phyloP scores from a whole-genome alignment of 2,329 filamentous ascomycete species.

The Fusarium subglutinans region DNA sequence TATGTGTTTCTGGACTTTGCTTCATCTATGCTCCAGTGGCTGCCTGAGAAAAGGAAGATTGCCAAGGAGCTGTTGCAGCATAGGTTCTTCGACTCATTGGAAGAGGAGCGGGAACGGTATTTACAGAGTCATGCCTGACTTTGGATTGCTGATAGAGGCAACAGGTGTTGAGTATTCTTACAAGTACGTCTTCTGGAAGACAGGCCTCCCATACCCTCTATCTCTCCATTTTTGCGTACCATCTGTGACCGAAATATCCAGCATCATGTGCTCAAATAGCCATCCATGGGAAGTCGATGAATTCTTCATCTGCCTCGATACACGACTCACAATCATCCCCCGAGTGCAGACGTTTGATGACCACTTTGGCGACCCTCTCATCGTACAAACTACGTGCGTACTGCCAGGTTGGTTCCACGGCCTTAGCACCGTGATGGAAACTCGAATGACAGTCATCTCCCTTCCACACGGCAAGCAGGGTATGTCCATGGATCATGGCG shows the following conservation, averaged over 20 bases:
- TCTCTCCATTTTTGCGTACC: neutral
- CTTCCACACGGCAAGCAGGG: accelerated
- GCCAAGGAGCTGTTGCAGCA: constrained; percentile 37
- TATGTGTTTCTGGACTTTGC: constrained; percentile 36
- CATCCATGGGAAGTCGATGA: too few relatives aligned
- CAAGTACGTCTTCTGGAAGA: neutral
- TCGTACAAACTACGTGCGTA: neutral
- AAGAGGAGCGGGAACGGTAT: neutral
- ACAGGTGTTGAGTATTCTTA: neutral
- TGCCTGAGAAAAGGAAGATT: constrained; percentile 39
- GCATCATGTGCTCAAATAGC: neutral
- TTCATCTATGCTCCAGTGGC: constrained; percentile 39
- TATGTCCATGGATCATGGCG: neutral
- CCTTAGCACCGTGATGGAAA: neutral
- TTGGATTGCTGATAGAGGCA: neutral
- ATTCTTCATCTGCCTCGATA: neutral
- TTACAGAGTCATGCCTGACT: neutral
- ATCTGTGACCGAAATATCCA: too few relatives aligned
- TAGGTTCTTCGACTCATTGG: constrained; percentile 26
- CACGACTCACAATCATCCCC: neutral
- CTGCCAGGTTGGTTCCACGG: neutral
- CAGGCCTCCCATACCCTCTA: neutral
- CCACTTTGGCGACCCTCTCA: neutral
- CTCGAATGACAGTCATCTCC: neutral
- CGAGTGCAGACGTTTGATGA: neutral